Evolutionary conservation across 2,329 filamentous ascomycete species (phyloP), one percentile per base, ranked within the genome.

Genomic region (Boeremia exigua): DNA sequence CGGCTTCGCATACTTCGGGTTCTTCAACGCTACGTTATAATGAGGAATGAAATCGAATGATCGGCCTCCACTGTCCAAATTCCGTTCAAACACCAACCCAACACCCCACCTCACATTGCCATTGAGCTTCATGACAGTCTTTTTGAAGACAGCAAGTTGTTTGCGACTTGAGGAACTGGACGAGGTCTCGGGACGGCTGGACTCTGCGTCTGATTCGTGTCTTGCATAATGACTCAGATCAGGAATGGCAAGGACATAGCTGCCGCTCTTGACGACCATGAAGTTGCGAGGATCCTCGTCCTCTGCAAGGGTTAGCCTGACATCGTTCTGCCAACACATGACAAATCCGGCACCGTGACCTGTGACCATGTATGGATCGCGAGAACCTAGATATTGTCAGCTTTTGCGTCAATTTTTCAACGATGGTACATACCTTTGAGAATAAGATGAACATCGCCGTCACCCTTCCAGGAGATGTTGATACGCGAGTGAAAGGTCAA

Each of bases 311-410:
- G 88, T 89, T 86, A 92, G 96, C 58, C 86, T 87, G 33, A 99
- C 93, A 73, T 97, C 90, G 68, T 92, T 96, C 48, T 95, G 89
- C 94, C 94, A 99, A 74, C 96, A 98, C 92, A 99, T 97, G 38
- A 98, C 85, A 70, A 99, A 96, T 4, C 95, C 95, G 30, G 93
- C 93, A 34, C 95, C 95, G 65, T 94, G 89, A 8, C 94, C 93
- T 34, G 92, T 97, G 39, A 99, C 88, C 56, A 90, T 85, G 73
- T 99, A 99, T 2, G 95, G 95, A 76, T 99, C 94, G 53, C 96
- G 86, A 48, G 93, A 88, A 34, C 86, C 84, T 81, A 49, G 6
- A 37, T 8, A 32, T 25, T 50, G 36, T 65, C 58, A 63, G 64
- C 39, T 47, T 48, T 37, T 23, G 7, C 28, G 47, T 38, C 27